These are phyloP conservation scores for Tylopilus sp. DNA, from an alignment of 768 basidiomycete genomes.

Conservation along the genomic window DNA sequence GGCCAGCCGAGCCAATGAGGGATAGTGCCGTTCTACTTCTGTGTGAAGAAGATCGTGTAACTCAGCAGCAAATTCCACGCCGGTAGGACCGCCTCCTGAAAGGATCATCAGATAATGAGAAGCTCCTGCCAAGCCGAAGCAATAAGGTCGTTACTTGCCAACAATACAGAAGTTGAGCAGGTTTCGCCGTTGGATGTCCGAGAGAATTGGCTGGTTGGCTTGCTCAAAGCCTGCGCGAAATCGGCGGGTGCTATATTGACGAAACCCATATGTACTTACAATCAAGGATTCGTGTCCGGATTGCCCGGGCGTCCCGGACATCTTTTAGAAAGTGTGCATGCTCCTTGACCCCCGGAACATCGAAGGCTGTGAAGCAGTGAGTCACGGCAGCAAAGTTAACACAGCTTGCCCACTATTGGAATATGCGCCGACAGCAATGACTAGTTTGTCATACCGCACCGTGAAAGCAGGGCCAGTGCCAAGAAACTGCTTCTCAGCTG, in stretches of 20 bases:
- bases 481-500: constrained; percentile 18
- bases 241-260: constrained; percentile 1
- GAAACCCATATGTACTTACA: constrained; percentile 37
- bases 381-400: constrained; percentile 2
- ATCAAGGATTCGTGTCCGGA: constrained; percentile 71
- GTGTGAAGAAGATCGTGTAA: constrained; percentile 71
- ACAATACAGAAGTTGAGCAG: constrained; percentile 86
- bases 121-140: background rate
- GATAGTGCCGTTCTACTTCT: constrained; percentile 62
- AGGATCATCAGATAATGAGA: constrained; percentile 4
- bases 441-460: constrained; percentile 73
- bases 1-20: constrained; percentile 57
- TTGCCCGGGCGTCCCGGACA: constrained; percentile 68
- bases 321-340: constrained; percentile 82
- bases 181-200: constrained; percentile 69
- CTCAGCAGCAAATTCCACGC: constrained; percentile 83
- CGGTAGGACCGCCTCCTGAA: constrained; percentile 71
- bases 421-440: constrained; percentile 84
- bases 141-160: constrained; percentile 43
- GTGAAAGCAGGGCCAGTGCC: constrained; percentile 44
- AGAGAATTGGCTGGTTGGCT: constrained; percentile 75
- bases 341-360: constrained; percentile 75
- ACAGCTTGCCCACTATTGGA: constrained; percentile 58
- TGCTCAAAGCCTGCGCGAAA: constrained; percentile 66
- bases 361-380: constrained; percentile 48